A percentile compares a stretch with the other conserved stretches of the same genome.
Conservation (phyloP, 2,329 filamentous ascomycete species). For the Cercospora citrullina region DNA sequence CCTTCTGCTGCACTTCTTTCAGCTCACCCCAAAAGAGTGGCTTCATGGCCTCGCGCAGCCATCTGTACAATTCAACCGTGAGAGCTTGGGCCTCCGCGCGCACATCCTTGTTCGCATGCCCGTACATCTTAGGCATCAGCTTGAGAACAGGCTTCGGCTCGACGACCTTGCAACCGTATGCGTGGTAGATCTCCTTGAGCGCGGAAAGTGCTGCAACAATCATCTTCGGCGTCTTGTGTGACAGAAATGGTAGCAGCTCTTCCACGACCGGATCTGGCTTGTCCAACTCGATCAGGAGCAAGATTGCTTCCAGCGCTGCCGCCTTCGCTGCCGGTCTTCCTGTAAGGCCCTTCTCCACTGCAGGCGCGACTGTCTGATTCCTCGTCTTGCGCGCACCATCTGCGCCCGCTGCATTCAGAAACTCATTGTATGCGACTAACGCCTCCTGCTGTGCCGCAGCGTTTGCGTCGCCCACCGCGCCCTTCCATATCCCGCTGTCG, state of each 20-base stretch:
- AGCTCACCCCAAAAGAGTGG: slow-evolving; percentile 95
- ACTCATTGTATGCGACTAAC: slow-evolving; percentile 81
- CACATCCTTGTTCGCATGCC: slow-evolving; percentile 97
- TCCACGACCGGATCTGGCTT: slow-evolving; percentile 82
- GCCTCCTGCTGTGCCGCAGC: slow-evolving; percentile 96
- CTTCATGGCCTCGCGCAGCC: slow-evolving; percentile 97
- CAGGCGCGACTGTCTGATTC: slow-evolving; percentile 68
- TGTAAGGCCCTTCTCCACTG: slow-evolving; percentile 91
- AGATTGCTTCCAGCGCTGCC: slow-evolving; percentile 78
- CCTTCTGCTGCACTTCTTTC: slow-evolving; percentile 91
- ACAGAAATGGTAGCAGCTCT: slow-evolving; percentile 78
- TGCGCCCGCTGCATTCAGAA: slow-evolving; percentile 84
- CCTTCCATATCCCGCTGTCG: slow-evolving; percentile 86
- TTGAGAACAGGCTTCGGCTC: slow-evolving; percentile 93
- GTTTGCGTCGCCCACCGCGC: slow-evolving; percentile 88
- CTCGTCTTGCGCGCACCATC: slow-evolving; percentile 70
- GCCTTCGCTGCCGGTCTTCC: slow-evolving; percentile 87
- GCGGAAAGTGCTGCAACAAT: slow-evolving; percentile 73
- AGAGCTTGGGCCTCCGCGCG: slow-evolving; percentile 89
- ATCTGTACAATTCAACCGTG: slow-evolving; percentile 91
- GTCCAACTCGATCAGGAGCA: slow-evolving; percentile 89
- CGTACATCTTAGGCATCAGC: slow-evolving; percentile 82
- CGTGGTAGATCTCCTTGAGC: slow-evolving; percentile 82
- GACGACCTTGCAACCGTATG: slow-evolving; percentile 89
- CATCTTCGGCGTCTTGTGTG: slow-evolving; percentile 89